phyloP scores from a whole-genome alignment of 495 filamentous ascomycete species.

The Aspergillus cavernicola region DNA sequence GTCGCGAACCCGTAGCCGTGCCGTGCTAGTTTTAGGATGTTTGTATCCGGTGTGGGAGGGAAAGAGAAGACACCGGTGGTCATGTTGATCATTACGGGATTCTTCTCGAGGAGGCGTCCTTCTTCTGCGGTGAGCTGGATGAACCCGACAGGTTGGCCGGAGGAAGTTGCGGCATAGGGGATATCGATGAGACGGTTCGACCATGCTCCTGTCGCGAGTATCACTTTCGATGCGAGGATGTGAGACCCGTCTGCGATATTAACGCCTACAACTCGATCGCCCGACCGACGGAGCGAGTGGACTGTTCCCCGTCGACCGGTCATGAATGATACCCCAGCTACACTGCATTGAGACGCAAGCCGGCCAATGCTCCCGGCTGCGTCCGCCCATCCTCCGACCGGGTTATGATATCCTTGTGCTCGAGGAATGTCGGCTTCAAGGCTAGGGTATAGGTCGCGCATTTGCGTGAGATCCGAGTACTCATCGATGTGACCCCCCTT shows the following conservation, averaged over 20 bases:
- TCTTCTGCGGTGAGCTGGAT: slow-evolving; percentile 48
- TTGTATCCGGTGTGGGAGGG: slow-evolving; percentile 49
- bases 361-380: slow-evolving; percentile 62
- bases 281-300: slow-evolving; percentile 22
- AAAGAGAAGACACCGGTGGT: slow-evolving; percentile 73
- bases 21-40: slow-evolving; percentile 64
- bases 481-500: slow-evolving; percentile 33
- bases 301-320: slow-evolving; percentile 25
- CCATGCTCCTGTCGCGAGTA: slow-evolving; percentile 85
- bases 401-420: slow-evolving; percentile 67
- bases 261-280: slow-evolving; percentile 20
- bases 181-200: slow-evolving; percentile 65
- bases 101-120: slow-evolving; percentile 51
- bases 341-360: slow-evolving; percentile 37
- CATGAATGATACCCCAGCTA: slow-evolving; percentile 30
- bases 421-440: slow-evolving; percentile 46
- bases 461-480: slow-evolving; percentile 35
- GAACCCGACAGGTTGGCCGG: slow-evolving; percentile 73
- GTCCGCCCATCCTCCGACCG: slow-evolving; percentile 69
- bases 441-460: slow-evolving; percentile 43
- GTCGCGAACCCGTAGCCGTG: slow-evolving; percentile 70
- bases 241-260: slow-evolving; percentile 35
- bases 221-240: slow-evolving; percentile 61
- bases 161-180: slow-evolving; percentile 61
- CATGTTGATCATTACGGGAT: slow-evolving; percentile 74